Base-by-base conservation (phyloP, 495 filamentous ascomycete genomes). In the Xylaria curta region DNA sequence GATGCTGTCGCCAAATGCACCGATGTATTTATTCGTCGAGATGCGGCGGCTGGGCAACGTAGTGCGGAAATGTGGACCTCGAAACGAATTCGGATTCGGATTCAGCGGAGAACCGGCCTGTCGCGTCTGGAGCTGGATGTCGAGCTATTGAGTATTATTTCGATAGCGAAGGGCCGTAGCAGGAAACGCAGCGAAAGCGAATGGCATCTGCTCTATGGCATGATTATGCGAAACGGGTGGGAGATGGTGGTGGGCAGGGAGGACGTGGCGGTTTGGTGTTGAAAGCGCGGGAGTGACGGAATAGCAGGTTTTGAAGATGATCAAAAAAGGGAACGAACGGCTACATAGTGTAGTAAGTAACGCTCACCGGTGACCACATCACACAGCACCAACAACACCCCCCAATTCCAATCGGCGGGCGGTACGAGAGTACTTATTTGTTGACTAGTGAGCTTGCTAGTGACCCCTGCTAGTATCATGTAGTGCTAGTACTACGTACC, bases 121-220 rank as follows among this genome's bases (percentile, higher is more conserved):
- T 56, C 49, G 65, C 31, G 46, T 60, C 38, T 19, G 31, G 31
- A 21, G 44, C 59, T 1, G 47, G n/a, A 33, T 40, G 44, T 26
- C 19, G 28, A 53, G 59, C 24, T 40, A 31, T 36, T 26, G 68
- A 40, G 56, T 59, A 42, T 36, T 28, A 21, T 17, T n/a, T 26
- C n/a, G 28, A 21, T 36, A 56, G 42, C 28, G 59, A 44, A 44
- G 19, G 31, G 59, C 59, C 59, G 58, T 61, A 36, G 68, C 68
- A 64, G 59, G 59, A 60, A 21, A 33, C 1, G 42, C 9, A 46
- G 68, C 9, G 64, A 36, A 70, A 70, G 68, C 68, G 68, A 70
- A 64, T 70, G 68, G 46, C 60, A 64, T 31, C 68, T 70, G 68
- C 68, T 26, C 59, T 64, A 62, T 44, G 59, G 60, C 59, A 61